Evolutionary conservation across 331 rosid species (phyloP), one percentile per base, ranked within the genome.

Genomic region (Telfairia occidentalis): DNA sequence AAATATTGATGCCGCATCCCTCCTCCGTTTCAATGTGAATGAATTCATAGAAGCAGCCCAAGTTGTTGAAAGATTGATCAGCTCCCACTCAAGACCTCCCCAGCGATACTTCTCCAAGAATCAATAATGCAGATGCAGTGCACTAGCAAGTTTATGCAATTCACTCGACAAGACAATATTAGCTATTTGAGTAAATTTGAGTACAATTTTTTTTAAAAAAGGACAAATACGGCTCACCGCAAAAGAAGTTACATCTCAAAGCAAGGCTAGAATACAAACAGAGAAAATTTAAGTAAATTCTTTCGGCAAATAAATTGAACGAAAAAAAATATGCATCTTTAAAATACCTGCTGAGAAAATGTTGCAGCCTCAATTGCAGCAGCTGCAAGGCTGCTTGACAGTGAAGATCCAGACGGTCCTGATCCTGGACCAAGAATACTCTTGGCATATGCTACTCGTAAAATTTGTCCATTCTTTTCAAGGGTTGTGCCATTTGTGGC

Each of bases 311-410:
- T 15, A 13, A 34, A 61, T 30, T 29, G 5, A 16, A 38, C 61
- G 76, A 34, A 60, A 61, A n/a, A 70, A 59, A 43, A n/a, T 77
- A 21, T 23, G n/a, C n/a, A 45, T 6, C 73, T 6, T 3, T 0
- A 42, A 74, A 80, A 66, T 61, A 95, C 98, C 96, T 95, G 98
- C 76, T 95, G 98, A 75, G 98, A 77, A 85, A 95, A 95, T 55
- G 98, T 81, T 3, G 98, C 98, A 55, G 98, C 98, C 87, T 95
- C 98, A 77, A 95, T 95, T 76, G 98, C 98, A 76, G 98, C 97
- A 70, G 98, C 97, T 37, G 98, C 98, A 76, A 95, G 89, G 77
- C 96, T 95, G 84, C 96, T 95, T 30, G 97, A 90, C 83, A 91
- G 98, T 78, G 96, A 85, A 72, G 87, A 72, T 83, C 96, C 97